Evolutionary conservation across 2,329 filamentous ascomycete genomes (phyloP).

Genomic region (Drechslerella dactyloides): DNA sequence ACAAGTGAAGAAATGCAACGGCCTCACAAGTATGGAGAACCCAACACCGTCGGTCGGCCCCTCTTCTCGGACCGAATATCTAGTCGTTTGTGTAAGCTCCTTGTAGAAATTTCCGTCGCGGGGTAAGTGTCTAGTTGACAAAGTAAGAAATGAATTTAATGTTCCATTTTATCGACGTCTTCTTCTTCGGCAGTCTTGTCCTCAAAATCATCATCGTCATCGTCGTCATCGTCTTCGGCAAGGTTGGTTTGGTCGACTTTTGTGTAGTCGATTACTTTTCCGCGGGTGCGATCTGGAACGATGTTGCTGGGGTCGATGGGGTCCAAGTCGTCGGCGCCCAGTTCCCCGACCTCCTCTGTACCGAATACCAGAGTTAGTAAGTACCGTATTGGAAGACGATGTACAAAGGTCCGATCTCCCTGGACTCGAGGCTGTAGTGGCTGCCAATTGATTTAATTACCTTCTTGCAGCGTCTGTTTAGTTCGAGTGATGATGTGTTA

Average conservation of each 20-base stretch:
- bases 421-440: no score
- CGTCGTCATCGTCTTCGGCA: slow-evolving; percentile 26
- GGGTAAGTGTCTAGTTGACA: no score
- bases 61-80: background rate
- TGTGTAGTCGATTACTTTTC: slow-evolving; percentile 21
- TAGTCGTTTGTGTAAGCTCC: no score
- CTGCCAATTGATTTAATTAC: slow-evolving; percentile 13
- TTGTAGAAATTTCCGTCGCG: no score
- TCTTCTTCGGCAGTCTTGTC: background rate
- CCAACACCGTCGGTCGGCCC: background rate
- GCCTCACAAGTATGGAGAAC: background rate
- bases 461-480: slow-evolving; percentile 23
- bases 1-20: background rate
- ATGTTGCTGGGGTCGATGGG: slow-evolving; percentile 33
- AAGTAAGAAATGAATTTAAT: slow-evolving; percentile 12
- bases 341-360: slow-evolving; percentile 31
- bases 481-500: background rate
- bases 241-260: slow-evolving; percentile 24
- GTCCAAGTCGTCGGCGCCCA: slow-evolving; percentile 17
- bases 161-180: slow-evolving; percentile 29
- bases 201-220: slow-evolving; percentile 37
- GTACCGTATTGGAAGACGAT: no score
- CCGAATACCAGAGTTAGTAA: background rate
- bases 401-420: no score
- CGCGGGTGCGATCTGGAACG: slow-evolving; percentile 22